These are phyloP conservation scores for Vanderwaltozyma verrucispora DNA, from an alignment of 805 yeast genomes.

Conservation along the genomic window DNA sequence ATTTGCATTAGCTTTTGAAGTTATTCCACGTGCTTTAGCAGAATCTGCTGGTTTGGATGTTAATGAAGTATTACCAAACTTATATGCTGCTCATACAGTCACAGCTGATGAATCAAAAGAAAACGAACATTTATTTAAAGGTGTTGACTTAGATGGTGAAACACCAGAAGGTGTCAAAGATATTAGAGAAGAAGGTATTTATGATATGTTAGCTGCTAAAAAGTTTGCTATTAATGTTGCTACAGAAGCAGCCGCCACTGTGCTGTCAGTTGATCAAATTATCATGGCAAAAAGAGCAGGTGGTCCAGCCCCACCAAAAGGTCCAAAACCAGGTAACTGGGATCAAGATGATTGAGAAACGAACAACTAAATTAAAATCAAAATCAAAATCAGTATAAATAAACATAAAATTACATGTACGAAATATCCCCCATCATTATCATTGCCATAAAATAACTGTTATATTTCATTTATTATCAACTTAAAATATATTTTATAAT, in stretches of 20 bases:
- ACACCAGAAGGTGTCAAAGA: constrained; percentile 59
- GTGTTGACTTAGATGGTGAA: constrained; percentile 76
- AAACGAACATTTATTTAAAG: constrained; percentile 32
- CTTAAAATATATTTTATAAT: too few relatives aligned
- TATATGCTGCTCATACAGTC: constrained; percentile 75
- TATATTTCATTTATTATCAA: too few relatives aligned
- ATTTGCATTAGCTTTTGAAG: constrained; percentile 91
- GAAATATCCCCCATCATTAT: too few relatives aligned
- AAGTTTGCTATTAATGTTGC: constrained; percentile 85
- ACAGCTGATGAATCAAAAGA: constrained; percentile 12
- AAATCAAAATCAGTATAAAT: background rate
- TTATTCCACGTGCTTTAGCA: constrained; percentile 82
- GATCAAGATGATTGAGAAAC: constrained; percentile 67
- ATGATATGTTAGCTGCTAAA: constrained; percentile 72
- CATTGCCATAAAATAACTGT: too few relatives aligned
- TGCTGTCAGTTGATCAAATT: constrained; percentile 78
- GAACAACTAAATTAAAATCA: constrained; percentile 1
- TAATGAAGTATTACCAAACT: constrained; percentile 76
- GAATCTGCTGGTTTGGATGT: constrained; percentile 92
- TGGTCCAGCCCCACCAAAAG: constrained; percentile 86
- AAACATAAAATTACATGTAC: too few relatives aligned
- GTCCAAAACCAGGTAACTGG: constrained; percentile 89
- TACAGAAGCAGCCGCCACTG: constrained; percentile 86
- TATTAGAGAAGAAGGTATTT: constrained; percentile 57
- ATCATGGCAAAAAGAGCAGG: constrained; percentile 99